Conservation (phyloP, 2,329 filamentous ascomycete genomes). For the Mycocentrospora acerina region DNA sequence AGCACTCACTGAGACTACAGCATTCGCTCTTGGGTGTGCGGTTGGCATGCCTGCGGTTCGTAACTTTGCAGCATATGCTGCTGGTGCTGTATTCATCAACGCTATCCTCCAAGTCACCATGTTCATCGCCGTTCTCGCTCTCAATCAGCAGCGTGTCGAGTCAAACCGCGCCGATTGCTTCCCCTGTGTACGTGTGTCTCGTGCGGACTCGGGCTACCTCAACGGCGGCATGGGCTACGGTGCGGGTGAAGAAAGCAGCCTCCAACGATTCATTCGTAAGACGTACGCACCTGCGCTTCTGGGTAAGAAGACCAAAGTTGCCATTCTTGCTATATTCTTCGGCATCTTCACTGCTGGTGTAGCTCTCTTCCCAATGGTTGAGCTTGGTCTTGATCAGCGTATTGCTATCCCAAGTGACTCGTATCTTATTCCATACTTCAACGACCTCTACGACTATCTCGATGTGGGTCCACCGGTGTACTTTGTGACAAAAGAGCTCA, state of each 20-base stretch:
- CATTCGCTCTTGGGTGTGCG: constrained; percentile 88
- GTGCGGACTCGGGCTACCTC: constrained; percentile 69
- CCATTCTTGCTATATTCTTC: constrained; percentile 77
- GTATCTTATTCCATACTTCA: constrained; percentile 94
- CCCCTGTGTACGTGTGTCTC: constrained; percentile 80
- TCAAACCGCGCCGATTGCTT: constrained; percentile 87
- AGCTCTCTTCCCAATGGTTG: constrained; percentile 78
- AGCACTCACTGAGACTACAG: constrained; percentile 89
- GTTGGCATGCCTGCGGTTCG: constrained; percentile 97
- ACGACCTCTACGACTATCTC: constrained; percentile 91
- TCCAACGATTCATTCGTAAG: constrained; percentile 89
- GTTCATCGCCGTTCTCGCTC: constrained; percentile 86
- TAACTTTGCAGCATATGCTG: constrained; percentile 96
- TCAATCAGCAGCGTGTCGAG: constrained; percentile 91
- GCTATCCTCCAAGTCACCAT: constrained; percentile 95
- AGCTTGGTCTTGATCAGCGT: constrained; percentile 89
- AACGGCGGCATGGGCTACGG: constrained; percentile 66
- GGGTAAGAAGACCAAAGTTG: constrained; percentile 75
- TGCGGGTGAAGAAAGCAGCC: constrained; percentile 75
- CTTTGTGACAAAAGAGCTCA: constrained; percentile 83
- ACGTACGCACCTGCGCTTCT: constrained; percentile 82
- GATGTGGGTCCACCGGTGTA: constrained; percentile 92
- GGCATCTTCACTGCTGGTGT: constrained; percentile 84
- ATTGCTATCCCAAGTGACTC: constrained; percentile 92
- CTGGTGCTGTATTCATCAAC: constrained; percentile 95